Percentiles rank a stretch among this genome's conserved stretches.
phyloP scores from a whole-genome alignment of 495 filamentous ascomycete genomes.

The Neurospora sp. region DNA sequence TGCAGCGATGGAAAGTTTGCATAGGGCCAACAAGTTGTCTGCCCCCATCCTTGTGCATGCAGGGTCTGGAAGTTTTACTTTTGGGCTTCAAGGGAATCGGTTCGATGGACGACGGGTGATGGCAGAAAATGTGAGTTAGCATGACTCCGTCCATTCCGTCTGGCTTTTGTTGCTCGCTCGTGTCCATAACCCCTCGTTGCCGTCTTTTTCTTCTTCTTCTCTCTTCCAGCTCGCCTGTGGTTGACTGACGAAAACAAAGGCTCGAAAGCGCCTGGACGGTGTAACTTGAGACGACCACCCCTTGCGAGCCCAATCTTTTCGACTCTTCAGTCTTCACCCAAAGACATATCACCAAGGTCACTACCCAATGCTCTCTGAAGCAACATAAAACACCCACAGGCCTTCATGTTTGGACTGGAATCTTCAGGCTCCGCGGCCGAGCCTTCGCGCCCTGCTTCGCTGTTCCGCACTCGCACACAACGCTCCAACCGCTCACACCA shows the following conservation, averaged over 20 bases:
- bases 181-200: not conserved
- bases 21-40: not conserved
- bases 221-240: not conserved
- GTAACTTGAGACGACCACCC: not conserved
- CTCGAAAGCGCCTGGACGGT: not conserved
- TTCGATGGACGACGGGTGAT: not conserved
- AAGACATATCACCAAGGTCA: not conserved
- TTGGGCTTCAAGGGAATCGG: not conserved
- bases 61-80: not conserved
- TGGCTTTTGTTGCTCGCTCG: too few species aligned
- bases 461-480: not conserved
- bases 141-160: not conserved
- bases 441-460: not conserved
- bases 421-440: not conserved
- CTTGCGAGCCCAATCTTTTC: not conserved
- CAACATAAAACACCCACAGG: not conserved
- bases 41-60: not conserved
- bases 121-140: not conserved
- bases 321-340: not conserved
- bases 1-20: not conserved
- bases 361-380: not conserved
- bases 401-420: not conserved
- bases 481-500: conserved; percentile 9
- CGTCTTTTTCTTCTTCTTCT: not conserved
- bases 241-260: not conserved